Conservation (phyloP, 73 alveolate species). For the Loxodes magnus region DNA sequence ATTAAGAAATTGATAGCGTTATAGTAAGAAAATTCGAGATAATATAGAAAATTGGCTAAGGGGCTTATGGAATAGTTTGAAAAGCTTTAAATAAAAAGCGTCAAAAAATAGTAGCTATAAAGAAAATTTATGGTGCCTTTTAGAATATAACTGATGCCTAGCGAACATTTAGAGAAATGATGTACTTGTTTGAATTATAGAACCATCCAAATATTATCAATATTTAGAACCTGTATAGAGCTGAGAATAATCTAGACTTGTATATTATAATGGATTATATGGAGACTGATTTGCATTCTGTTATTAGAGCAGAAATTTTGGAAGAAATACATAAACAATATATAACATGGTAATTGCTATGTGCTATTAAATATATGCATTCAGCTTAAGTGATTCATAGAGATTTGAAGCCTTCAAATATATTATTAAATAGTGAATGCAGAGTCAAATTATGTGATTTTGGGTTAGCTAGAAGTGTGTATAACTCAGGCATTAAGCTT, state of each 20-base stretch:
- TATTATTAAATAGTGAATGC: conserved; percentile 75
- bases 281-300: conserved; percentile 97
- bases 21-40: conserved; percentile 53
- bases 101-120: conserved; percentile 75
- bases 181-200: conserved; percentile 65
- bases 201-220: conserved; percentile 92
- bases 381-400: conserved; percentile 53
- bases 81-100: conserved; percentile 46
- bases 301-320: conserved; percentile 90
- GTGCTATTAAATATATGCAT: conserved; percentile 91
- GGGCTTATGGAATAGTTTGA: conserved; percentile 60
- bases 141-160: conserved; percentile 97
- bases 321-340: conserved; percentile 64
- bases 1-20: conserved; percentile 49
- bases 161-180: conserved; percentile 87
- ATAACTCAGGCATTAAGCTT: conserved; percentile 53
- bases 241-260: conserved; percentile 87
- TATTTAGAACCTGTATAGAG: conserved; percentile 81
- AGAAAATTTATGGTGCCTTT: conserved; percentile 92
- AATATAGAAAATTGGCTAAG: conserved; percentile 46
- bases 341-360: conserved; percentile 82
- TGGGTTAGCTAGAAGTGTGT: conserved; percentile 77
- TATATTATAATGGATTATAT: conserved; percentile 55
- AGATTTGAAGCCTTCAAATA: conserved; percentile 82
- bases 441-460: conserved; percentile 74